Percentiles rank a stretch among this genome's conserved stretches.
Conservation (phyloP, 1,139 yeast genomes). For the Komagataea norvegica region DNA sequence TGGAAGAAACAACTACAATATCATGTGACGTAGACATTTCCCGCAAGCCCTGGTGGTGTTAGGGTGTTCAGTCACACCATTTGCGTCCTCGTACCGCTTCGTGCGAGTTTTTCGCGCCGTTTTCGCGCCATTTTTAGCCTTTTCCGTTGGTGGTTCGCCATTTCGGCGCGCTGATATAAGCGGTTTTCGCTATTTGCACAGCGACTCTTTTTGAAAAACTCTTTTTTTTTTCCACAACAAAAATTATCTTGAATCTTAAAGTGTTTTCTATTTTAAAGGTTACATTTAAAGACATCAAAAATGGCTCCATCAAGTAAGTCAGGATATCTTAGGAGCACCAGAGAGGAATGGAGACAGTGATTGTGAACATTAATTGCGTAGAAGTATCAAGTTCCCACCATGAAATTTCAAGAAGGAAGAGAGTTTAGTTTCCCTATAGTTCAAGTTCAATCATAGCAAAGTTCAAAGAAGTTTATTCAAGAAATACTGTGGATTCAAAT, state of each 20-base stretch:
- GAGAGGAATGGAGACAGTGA: background rate
- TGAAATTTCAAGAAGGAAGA: background rate
- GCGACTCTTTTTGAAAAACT: constrained; percentile 9
- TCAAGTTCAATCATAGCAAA: background rate
- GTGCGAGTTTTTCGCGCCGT: background rate
- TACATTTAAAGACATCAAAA: constrained; percentile 27
- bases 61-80: constrained; percentile 6
- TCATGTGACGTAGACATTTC: too few relatives aligned
- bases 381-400: background rate
- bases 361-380: background rate
- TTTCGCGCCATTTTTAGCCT: background rate
- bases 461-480: too few relatives aligned
- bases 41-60: too few relatives aligned
- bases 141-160: background rate
- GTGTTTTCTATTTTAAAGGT: constrained; percentile 12
- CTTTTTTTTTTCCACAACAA: constrained; percentile 13
- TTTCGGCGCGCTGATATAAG: constrained; percentile 1
- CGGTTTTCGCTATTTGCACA: background rate
- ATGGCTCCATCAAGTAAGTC: constrained; percentile 53
- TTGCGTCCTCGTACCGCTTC: too few relatives aligned
- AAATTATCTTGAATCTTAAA: constrained; percentile 13
- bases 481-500: too few relatives aligned
- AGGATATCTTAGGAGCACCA: background rate
- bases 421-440: background rate
- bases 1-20: too few relatives aligned